Evolutionary conservation across 257 asterid species (phyloP), one percentile per base, ranked within the genome.

Genomic region (Parsonsia alboflavescens): DNA sequence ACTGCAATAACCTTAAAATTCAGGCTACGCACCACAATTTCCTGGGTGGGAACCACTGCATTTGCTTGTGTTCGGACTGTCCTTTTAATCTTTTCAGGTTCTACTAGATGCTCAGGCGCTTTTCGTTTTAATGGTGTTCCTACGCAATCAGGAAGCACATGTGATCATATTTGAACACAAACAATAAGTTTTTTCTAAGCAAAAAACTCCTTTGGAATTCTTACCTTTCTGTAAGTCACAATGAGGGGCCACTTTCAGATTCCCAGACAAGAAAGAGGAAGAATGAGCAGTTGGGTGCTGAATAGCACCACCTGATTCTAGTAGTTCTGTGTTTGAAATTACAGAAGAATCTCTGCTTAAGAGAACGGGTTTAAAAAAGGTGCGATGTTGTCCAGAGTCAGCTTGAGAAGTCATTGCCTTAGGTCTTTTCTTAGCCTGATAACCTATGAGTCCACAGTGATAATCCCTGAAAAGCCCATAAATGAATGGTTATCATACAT

Each of bases 361-460:
- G 69, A 68, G 28, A 79, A 84, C 89, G 17, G 94, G 91, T 73
- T 86, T 79, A 81, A 71, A 85, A 45, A 71, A 57, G 72, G 87
- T 82, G 82, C 61, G 77, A 72, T 54, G 75, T 74, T 58, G 84
- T 33, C 39, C 39, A 54, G 78, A 75, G 75, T 77, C 80, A 65
- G 59, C 77, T 69, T 77, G 82, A 30, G 83, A 61, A 54, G 78
- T 61, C 76, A 67, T 72, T 63, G 82, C 80, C 49, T 22, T 86
- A 76, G 84, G 80, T 48, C 26, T 77, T 81, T 74, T 89, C 70
- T 71, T 78, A 73, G 63, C 39, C 73, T 81, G 80, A 83, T 93
- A 91, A 59, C 98, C 98, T 82, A 93, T 28, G 57, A 89, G 89
- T 58, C 86, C 91, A 88, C 98, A 93, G 71, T 93, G 97, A 77